Evolutionary conservation across 2,329 filamentous ascomycete genomes (phyloP).

Genomic region (Botryosphaeria agaves): DNA sequence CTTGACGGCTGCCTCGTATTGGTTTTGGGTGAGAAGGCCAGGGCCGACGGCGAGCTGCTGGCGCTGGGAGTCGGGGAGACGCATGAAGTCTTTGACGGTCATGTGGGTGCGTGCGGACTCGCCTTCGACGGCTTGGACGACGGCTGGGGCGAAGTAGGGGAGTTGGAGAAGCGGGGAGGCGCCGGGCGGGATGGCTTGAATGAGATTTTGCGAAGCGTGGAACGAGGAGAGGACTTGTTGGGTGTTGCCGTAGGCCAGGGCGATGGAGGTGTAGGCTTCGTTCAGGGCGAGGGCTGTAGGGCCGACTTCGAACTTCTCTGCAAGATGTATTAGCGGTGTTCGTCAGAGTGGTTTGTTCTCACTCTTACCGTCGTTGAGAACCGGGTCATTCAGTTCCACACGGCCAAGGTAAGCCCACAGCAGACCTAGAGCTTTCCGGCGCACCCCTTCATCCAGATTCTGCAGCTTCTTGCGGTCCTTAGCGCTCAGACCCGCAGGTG

Average conservation of each 20-base stretch:
- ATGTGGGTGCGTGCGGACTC: constrained; percentile 46
- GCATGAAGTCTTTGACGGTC: constrained; percentile 78
- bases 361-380: constrained; percentile 45
- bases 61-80: constrained; percentile 57
- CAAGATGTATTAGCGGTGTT: no score
- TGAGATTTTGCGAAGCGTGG: constrained; percentile 65
- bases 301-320: constrained; percentile 73
- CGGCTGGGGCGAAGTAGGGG: constrained; percentile 58
- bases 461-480: constrained; percentile 66
- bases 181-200: constrained; percentile 74
- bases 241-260: constrained; percentile 74
- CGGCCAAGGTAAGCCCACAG: constrained; percentile 93
- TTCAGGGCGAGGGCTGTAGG: constrained; percentile 74
- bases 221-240: constrained; percentile 69
- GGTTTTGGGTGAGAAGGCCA: constrained; percentile 51
- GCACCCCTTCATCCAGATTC: constrained; percentile 60
- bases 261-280: constrained; percentile 72
- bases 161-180: constrained; percentile 83
- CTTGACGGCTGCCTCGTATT: constrained; percentile 58
- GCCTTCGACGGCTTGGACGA: constrained; percentile 50
- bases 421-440: constrained; percentile 73
- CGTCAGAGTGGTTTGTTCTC: background rate
- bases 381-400: constrained; percentile 62
- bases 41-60: constrained; percentile 53
- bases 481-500: constrained; percentile 41